Evolutionary conservation across 306 rosid species (phyloP), one percentile per base, ranked within the genome.

Genomic region (Alnus rubra): DNA sequence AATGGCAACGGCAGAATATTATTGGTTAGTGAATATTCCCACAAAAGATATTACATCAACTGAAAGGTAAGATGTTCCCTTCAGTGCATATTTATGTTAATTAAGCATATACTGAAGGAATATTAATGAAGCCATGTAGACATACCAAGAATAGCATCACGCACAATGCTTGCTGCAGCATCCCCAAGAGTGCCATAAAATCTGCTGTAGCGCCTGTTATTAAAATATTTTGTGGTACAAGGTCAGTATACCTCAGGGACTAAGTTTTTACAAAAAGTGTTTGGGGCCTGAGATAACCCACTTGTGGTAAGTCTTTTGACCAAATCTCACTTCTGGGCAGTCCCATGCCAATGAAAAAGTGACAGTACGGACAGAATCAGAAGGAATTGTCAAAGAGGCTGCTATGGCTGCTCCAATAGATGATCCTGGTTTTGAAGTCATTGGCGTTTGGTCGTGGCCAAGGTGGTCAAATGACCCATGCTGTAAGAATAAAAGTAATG

Each of bases 321-420:
- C 73, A 81, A 94, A 93, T 79, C 82, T 89, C 69, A 86, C 84
- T 86, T 91, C 97, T 63, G 98, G 98, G 84, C 93, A 89, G 84
- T 88, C 97, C 98, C 98, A 94, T 78, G 97, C 90, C 89, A 94
- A 78, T 56, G 98, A 92, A 87, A 94, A 94, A 58, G 97, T 94
- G 79, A 91, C 97, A 13, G 76, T 82, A 11, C 97, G 91, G 48
- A 86, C 87, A 52, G 87, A 86, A 79, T 71, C 77, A 12, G 97
- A 55, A 70, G 97, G 97, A 81, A 94, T 67, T 30, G 87, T 86
- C 85, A 92, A 71, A 69, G 98, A 87, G 39, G 98, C 98, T 72
- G 98, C 89, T 74, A 94, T 80, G 74, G 98, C 98, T 74, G 98
- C 98, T 80, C 97, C 98, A 59, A 92, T 91, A 78, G 98, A 89